Base-by-base conservation (phyloP, 169 alveolate genomes). In the Cryptosporidium baileyi region DNA sequence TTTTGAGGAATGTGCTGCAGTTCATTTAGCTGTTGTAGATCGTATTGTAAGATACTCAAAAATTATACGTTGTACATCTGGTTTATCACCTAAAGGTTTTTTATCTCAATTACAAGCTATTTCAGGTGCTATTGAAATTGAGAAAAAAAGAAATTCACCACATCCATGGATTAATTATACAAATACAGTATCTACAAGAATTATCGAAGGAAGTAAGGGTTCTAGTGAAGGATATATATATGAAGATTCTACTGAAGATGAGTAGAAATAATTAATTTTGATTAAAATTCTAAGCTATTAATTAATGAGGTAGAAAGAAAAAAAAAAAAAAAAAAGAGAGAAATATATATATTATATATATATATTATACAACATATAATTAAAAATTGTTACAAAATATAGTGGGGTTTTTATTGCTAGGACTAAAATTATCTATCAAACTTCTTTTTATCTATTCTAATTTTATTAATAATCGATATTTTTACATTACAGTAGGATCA, bases 1-100 rank as follows among this genome's bases (percentile, higher is more conserved):
- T 13, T 92, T 92, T 63, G 95, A 92, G 88, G 95, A 92, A 90
- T 92, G 85, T 41, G 95, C 95, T 60, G 92, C 95, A 11, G 60
- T 54, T 9, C 85, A 74, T 36, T 41, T 74, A 19, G 85, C 85
- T 5, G 60, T 24, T 17, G 67, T 74, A n/a, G 85, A 74, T 24
- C 49, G 41, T 6, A 61, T 45, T 34, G 85, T 74, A 13, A 59
- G 59, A 17, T 57, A 38, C 40, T 51, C 85, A 4, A 74, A 74
- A 40, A 74, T 74, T 24, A 57, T 74, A 19, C 49, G 85, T 52
- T 74, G 85, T 51, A 36, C 74, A 6, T 59, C 85, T 19, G 85
- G 85, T 17, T 67, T 74, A 24, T 57, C 85, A 7, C 85, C 85
- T 3, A 74, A 74, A 43, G 67, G 28, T 15, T 74, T 74, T 24